These are phyloP conservation scores for Microcyclospora tardicrescens DNA, from an alignment of 2,329 filamentous ascomycete species.

Conservation along the genomic window DNA sequence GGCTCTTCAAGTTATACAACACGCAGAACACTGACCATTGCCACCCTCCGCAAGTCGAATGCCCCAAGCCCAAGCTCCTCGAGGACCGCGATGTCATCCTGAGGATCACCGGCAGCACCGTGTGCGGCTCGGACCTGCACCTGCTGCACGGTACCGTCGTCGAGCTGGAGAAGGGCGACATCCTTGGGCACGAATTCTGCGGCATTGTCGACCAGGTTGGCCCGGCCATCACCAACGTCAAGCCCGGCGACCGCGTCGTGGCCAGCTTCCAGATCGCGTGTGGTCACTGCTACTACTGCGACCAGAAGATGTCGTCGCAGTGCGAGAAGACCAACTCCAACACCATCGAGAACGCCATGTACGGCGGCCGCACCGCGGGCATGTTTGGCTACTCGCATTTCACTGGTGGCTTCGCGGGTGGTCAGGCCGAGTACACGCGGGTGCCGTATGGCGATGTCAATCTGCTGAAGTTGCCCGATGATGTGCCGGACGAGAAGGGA, in stretches of 20 bases:
- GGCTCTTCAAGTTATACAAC: not conserved
- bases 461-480: constrained; percentile 62
- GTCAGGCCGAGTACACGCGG: constrained; percentile 75
- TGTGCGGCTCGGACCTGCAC: constrained; percentile 50
- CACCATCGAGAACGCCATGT: constrained; percentile 58
- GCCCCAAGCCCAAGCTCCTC: constrained; percentile 57
- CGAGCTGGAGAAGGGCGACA: constrained; percentile 39
- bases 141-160: constrained; percentile 38
- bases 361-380: constrained; percentile 62
- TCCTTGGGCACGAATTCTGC: constrained; percentile 41
- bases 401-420: constrained; percentile 75
- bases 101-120: constrained; percentile 56
- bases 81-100: constrained; percentile 68
- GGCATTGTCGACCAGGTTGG: constrained; percentile 37
- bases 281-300: constrained; percentile 60
- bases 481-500: constrained; percentile 72
- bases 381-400: constrained; percentile 52
- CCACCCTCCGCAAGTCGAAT: constrained; percentile 34
- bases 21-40: not conserved
- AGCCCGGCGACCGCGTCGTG: constrained; percentile 51
- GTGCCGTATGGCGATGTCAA: constrained; percentile 74
- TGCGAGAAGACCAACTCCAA: constrained; percentile 73
- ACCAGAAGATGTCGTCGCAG: constrained; percentile 63
- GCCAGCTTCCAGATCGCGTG: constrained; percentile 76
- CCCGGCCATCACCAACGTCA: constrained; percentile 28